Evolutionary conservation across 805 yeast species (phyloP).

Genomic region (Ogataea corticis): DNA sequence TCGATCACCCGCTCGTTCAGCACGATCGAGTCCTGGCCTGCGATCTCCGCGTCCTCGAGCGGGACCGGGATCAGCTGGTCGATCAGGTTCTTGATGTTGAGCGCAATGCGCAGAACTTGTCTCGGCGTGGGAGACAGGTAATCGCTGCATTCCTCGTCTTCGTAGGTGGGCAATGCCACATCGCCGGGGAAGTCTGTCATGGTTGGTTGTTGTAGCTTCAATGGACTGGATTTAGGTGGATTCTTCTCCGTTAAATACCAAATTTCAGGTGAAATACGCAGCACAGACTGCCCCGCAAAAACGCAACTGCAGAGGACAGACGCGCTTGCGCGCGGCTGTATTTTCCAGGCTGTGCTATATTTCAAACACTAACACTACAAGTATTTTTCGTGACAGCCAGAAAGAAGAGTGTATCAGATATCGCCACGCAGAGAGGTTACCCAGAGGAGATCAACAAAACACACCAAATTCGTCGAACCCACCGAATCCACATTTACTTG

Average conservation of each 20-base stretch:
- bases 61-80: slow-evolving; percentile 71
- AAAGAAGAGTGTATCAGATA: slow-evolving; percentile 1
- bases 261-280: not conserved
- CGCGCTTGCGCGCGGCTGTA: no score
- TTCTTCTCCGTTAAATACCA: not conserved
- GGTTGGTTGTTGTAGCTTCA: no score
- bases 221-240: no score
- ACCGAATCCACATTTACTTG: no score
- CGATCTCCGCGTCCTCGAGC: slow-evolving; percentile 50
- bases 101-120: slow-evolving; percentile 66
- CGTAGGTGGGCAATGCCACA: slow-evolving; percentile 25
- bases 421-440: no score
- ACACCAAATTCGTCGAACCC: no score
- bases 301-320: not conserved
- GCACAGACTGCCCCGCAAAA: not conserved
- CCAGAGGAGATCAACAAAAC: no score
- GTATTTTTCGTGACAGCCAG: not conserved
- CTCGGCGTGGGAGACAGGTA: slow-evolving; percentile 56
- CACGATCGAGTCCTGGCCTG: slow-evolving; percentile 57
- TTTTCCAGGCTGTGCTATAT: not conserved
- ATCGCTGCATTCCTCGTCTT: slow-evolving; percentile 35
- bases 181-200: slow-evolving; percentile 4
- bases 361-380: no score
- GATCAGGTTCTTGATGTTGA: slow-evolving; percentile 70
- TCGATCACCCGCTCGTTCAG: slow-evolving; percentile 58